Evolutionary conservation across 2,329 filamentous ascomycete genomes (phyloP).

Genomic region (Pestalotiopsis sp.): DNA sequence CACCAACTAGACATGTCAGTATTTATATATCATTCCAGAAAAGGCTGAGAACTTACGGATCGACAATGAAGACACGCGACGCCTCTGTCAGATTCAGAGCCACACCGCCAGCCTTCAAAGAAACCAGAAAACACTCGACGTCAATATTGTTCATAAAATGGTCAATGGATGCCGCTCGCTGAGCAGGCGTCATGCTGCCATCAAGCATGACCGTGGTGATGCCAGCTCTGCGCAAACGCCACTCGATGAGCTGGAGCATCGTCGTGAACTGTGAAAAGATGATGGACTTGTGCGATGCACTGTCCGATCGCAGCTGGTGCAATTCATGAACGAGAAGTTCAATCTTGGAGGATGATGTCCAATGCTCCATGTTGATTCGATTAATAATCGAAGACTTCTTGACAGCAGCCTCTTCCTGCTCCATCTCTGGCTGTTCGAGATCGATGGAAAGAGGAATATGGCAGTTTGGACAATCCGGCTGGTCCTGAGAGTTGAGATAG

Average conservation of each 20-base stretch:
- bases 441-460: conserved; percentile 90
- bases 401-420: conserved; percentile 81
- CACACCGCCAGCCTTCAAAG: conserved; percentile 92
- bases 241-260: conserved; percentile 96
- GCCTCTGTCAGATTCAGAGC: conserved; percentile 95
- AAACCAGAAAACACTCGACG: conserved; percentile 94
- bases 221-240: conserved; percentile 92
- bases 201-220: conserved; percentile 99
- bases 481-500: conserved; percentile 77
- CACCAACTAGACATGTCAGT: conserved; percentile 69
- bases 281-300: conserved; percentile 92
- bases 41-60: conserved; percentile 67
- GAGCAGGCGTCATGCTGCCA: conserved; percentile 92
- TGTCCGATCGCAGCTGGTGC: conserved; percentile 87
- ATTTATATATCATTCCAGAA: neutral
- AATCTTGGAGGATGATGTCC: conserved; percentile 98
- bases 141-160: conserved; percentile 95
- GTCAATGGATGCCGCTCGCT: conserved; percentile 90
- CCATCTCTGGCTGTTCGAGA: conserved; percentile 91
- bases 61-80: conserved; percentile 91
- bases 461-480: conserved; percentile 82
- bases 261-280: conserved; percentile 97
- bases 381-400: conserved; percentile 99
- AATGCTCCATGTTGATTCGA: conserved; percentile 97
- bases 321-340: conserved; percentile 94